A percentile compares a stretch with the other conserved stretches of the same genome.
These are phyloP conservation scores for Amanita fuliginea DNA, from an alignment of 768 basidiomycete genomes.

Conservation along the genomic window DNA sequence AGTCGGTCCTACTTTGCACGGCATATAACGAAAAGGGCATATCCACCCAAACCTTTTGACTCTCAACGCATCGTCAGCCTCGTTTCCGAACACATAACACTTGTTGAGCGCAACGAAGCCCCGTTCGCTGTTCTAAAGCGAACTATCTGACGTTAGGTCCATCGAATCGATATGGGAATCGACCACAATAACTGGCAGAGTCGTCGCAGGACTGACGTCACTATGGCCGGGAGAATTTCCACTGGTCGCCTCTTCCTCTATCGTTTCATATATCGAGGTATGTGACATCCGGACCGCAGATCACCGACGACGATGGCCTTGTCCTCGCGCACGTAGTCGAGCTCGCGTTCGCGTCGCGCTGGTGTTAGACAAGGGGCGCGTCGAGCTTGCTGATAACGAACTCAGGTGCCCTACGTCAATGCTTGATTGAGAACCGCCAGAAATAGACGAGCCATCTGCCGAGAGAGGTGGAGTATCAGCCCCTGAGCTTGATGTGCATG, in stretches of 20 bases:
- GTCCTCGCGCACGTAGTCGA: conserved; percentile 46
- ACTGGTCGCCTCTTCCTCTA: conserved; percentile 54
- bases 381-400: conserved; percentile 39
- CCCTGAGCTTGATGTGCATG: conserved; percentile 57
- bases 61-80: conserved; percentile 57
- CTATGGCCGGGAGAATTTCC: conserved; percentile 18
- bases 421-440: conserved; percentile 68
- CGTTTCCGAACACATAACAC: conserved; percentile 59
- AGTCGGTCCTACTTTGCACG: conserved; percentile 60
- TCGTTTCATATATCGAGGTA: conserved; percentile 69
- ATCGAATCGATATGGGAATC: conserved; percentile 43
- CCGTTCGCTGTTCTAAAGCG: conserved; percentile 55
- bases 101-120: conserved; percentile 53
- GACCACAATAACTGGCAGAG: conserved; percentile 41
- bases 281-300: conserved; percentile 54
- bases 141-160: conserved; percentile 26
- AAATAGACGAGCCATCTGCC: conserved; percentile 58
- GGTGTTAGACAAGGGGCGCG: conserved; percentile 35
- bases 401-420: conserved; percentile 61
- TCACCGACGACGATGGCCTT: conserved; percentile 61
- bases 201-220: conserved; percentile 20
- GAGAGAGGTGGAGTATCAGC: conserved; percentile 64
- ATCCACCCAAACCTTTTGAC: conserved; percentile 53
- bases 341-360: conserved; percentile 24
- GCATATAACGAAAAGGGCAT: conserved; percentile 68